Percentiles rank a stretch among this genome's conserved stretches.
These are phyloP conservation scores for Dichotomocladium elegans DNA, from an alignment of 371 early-diverging fungal genomes.

Conservation along the genomic window DNA sequence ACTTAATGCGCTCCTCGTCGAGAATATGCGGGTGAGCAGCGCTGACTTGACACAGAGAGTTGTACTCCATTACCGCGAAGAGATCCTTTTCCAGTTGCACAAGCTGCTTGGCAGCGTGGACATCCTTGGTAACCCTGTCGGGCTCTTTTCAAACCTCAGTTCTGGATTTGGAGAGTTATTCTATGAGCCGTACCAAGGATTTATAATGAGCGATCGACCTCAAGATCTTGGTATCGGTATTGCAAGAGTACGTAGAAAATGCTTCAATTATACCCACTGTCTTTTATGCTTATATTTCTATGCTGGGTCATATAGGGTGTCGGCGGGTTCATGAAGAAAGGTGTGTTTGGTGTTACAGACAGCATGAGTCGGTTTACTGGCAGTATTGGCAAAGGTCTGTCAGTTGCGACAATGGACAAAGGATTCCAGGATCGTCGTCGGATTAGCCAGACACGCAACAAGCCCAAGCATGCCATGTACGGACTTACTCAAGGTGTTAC, in stretches of 20 bases:
- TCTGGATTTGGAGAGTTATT: constrained; percentile 87
- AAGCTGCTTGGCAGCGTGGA: constrained; percentile 87
- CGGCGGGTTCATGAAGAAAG: constrained; percentile 64
- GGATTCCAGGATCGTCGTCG: constrained; percentile 76
- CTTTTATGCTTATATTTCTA: neutral
- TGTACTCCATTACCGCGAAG: constrained; percentile 68
- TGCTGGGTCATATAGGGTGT: too few relatives aligned
- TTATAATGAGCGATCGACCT: constrained; percentile 82
- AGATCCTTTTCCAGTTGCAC: constrained; percentile 78
- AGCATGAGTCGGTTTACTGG: constrained; percentile 83
- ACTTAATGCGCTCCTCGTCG: constrained; percentile 78
- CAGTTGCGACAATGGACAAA: constrained; percentile 84
- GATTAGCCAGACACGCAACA: constrained; percentile 68
- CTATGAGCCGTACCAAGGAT: constrained; percentile 90
- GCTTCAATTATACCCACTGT: neutral
- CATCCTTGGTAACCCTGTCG: constrained; percentile 89
- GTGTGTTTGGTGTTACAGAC: constrained; percentile 86
- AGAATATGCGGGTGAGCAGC: constrained; percentile 70
- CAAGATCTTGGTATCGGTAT: constrained; percentile 86
- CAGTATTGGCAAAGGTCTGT: constrained; percentile 79
- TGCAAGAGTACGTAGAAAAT: constrained; percentile 75
- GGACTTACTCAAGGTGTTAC: constrained; percentile 81
- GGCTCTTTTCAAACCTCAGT: constrained; percentile 78
- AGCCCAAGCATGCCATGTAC: constrained; percentile 77
- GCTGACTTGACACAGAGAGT: constrained; percentile 37